phyloP scores from a whole-genome alignment of 2,329 filamentous ascomycete species.

The Curvularia eragrostidis region DNA sequence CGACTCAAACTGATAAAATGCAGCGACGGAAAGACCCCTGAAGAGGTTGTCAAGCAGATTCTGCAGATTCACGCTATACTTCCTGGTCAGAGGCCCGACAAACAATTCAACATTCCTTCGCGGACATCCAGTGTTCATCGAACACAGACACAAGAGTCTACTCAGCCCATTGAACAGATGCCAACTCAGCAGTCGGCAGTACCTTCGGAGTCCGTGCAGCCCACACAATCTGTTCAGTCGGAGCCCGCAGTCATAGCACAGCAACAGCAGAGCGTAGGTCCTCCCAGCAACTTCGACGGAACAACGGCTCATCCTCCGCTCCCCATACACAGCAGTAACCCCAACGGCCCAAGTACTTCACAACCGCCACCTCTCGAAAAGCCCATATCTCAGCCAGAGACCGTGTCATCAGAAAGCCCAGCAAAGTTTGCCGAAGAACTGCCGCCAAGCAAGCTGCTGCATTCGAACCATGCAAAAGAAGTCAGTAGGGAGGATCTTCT shows the following conservation, averaged over 20 bases:
- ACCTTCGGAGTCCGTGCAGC: conserved; percentile 7
- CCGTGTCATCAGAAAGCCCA: conserved; percentile 14
- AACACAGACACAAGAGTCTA: conserved; percentile 14
- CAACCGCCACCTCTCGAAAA: conserved; percentile 16
- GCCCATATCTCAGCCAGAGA: conserved; percentile 11
- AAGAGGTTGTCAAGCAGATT: conserved; percentile 80
- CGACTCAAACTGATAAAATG: conserved; percentile 13
- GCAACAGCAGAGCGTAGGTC: conserved; percentile 55
- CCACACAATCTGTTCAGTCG: conserved; percentile 14
- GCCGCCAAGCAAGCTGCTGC: conserved; percentile 37
- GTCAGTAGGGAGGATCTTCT: conserved; percentile 28
- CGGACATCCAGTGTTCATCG: conserved; percentile 45
- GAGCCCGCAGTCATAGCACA: conserved; percentile 12
- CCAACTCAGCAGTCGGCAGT: conserved; percentile 18
- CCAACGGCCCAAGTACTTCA: conserved; percentile 13
- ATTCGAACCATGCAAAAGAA: conserved; percentile 32
- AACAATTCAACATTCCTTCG: conserved; percentile 64
- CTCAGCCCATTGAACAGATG: conserved; percentile 11
- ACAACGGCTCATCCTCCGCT: conserved; percentile 41
- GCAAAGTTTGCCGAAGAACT: conserved; percentile 27
- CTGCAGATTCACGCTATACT: conserved; percentile 85
- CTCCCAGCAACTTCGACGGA: conserved; percentile 61
- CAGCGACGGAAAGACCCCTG: conserved; percentile 66
- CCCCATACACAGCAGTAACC: conserved; percentile 13
- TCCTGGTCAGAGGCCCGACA: conserved; percentile 70